A percentile compares a stretch with the other conserved stretches of the same genome.
These are phyloP conservation scores for Venturiaceae sp. DNA, from an alignment of 2,329 filamentous ascomycete genomes.

Conservation along the genomic window DNA sequence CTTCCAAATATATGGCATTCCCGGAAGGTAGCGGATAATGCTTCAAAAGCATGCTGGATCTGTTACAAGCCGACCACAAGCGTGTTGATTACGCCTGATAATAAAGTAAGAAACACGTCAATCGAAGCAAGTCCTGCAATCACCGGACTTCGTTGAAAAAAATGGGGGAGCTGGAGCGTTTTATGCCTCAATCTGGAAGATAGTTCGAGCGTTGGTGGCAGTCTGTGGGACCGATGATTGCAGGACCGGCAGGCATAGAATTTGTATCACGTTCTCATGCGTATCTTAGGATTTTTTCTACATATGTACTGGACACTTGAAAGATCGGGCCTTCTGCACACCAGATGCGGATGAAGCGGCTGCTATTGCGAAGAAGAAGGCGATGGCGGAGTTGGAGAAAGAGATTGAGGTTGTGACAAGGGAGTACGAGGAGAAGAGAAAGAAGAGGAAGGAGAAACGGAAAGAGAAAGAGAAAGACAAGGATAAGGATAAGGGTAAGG, in stretches of 20 bases:
- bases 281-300: slow-evolving; percentile 76
- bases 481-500: slow-evolving; percentile 40
- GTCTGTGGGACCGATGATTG: not conserved
- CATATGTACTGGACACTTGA: slow-evolving; percentile 72
- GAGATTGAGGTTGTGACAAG: slow-evolving; percentile 40
- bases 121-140: no score
- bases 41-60: slow-evolving; percentile 76
- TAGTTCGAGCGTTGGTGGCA: not conserved
- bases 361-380: slow-evolving; percentile 39
- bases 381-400: slow-evolving; percentile 35
- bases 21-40: slow-evolving; percentile 76
- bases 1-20: slow-evolving; percentile 75
- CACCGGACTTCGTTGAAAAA: no score
- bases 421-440: slow-evolving; percentile 43
- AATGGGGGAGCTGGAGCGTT: no score
- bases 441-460: slow-evolving; percentile 44
- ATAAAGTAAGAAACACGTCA: slow-evolving; percentile 53
- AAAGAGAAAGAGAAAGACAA: slow-evolving; percentile 31
- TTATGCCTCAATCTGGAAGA: not conserved
- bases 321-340: slow-evolving; percentile 70
- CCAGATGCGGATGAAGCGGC: slow-evolving; percentile 62
- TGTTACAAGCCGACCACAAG: slow-evolving; percentile 84
- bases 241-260: not conserved
- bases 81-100: slow-evolving; percentile 81
- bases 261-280: not conserved